Base-by-base conservation (phyloP, 495 filamentous ascomycete species). In the Recurvomyces mirabilis region DNA sequence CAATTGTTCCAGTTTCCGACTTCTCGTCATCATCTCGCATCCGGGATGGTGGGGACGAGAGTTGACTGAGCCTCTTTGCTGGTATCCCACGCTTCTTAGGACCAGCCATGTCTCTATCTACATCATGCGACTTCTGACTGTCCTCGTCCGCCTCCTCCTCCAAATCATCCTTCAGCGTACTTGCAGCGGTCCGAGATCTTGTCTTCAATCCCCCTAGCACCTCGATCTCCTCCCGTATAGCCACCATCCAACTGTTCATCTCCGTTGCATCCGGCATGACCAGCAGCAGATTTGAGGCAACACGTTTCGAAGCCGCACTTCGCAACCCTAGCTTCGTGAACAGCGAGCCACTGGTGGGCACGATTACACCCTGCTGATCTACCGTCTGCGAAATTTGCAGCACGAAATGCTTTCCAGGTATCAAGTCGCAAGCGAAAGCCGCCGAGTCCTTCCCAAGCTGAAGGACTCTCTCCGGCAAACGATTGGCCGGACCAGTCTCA, bases 371-470 rank as follows among this genome's bases (percentile, higher is more conserved):
- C 22, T 91, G 81, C 9, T 77, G 69, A 15, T 80, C 75, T 4
- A 72, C 73, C 15, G 73, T 70, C 37, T 88, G 81, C n/a, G 82
- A 85, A 12, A 96, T 74, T 54, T 95, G 91, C 38, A 98, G 56
- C 1, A 98, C 91, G 77, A 81, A 94, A 52, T 89, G 91, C 48
- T 80, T 81, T 19, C 91, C 91, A 0, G 88, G 87, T 49, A 98
- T 91, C 2, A 82, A 75, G 62, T 98, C 91, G 52, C 80, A 94
- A 0, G 83, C 91, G 66, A 93, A 98, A 15, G 91, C 91, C 11
- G 87, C 87, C 5, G 91, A 94, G 14, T 85, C 75, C 46, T 81
- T 81, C 1, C 82, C 82, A 20, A 98, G 67, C 26, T 82, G 79
- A 53, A 96, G 65, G 53, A 91, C 73, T 64, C 83, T 88, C 63